Percentiles rank a stretch among this genome's conserved stretches.
Evolutionary conservation across 371 early-diverging fungal genomes (phyloP).

Genomic region (Mucor mucedo): DNA sequence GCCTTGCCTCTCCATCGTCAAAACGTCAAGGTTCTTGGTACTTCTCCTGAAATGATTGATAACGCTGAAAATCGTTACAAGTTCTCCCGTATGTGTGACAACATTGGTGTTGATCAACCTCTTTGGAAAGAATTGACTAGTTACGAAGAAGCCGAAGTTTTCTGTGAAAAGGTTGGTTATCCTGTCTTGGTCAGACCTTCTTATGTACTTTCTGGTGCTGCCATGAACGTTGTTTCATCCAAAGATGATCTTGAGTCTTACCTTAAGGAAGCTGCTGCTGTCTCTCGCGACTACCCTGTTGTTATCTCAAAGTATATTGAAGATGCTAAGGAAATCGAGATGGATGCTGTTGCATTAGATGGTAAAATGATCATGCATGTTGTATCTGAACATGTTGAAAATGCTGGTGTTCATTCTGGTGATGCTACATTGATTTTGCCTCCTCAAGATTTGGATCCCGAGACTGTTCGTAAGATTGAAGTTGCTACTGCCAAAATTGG

Average conservation of each 20-base stretch:
- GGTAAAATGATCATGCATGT: slow-evolving; percentile 90
- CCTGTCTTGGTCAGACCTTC: slow-evolving; percentile 96
- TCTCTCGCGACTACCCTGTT: slow-evolving; percentile 91
- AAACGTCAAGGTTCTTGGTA: slow-evolving; percentile 91
- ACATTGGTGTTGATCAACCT: slow-evolving; percentile 95
- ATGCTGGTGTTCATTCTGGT: slow-evolving; percentile 97
- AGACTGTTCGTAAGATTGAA: slow-evolving; percentile 86
- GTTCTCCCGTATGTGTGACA: slow-evolving; percentile 92
- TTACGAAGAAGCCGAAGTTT: slow-evolving; percentile 79
- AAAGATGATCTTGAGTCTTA: slow-evolving; percentile 78
- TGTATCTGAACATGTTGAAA: slow-evolving; percentile 94
- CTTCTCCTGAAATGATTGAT: slow-evolving; percentile 93
- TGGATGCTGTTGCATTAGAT: slow-evolving; percentile 92
- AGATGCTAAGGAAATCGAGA: slow-evolving; percentile 94
- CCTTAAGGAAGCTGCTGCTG: slow-evolving; percentile 82
- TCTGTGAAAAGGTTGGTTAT: slow-evolving; percentile 86
- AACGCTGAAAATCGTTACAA: slow-evolving; percentile 94
- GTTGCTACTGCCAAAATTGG: slow-evolving; percentile 88
- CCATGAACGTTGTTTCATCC: slow-evolving; percentile 93
- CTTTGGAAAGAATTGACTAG: slow-evolving; percentile 91
- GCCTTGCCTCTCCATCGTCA: slow-evolving; percentile 84
- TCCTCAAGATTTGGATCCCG: slow-evolving; percentile 89
- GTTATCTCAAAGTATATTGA: slow-evolving; percentile 96
- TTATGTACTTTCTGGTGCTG: slow-evolving; percentile 95
- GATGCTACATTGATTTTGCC: slow-evolving; percentile 95